A percentile compares a stretch with the other conserved stretches of the same genome.
phyloP scores from a whole-genome alignment of 176 grass and related monocot species.

The sorghum (Sorghum bicolor) region DNA sequence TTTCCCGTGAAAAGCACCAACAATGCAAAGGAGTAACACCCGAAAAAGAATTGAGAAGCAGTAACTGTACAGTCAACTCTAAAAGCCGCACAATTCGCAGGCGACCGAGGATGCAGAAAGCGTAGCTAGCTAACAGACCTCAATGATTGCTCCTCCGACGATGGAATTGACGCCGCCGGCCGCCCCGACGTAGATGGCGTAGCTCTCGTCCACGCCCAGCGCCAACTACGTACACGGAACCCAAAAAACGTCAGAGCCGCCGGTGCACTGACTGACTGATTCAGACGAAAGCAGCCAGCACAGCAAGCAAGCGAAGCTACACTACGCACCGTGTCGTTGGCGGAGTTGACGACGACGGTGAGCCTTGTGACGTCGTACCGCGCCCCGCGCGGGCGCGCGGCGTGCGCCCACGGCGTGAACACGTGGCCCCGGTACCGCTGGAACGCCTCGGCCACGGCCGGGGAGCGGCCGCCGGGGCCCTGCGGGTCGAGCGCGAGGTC shows the following conservation, averaged over 20 bases:
- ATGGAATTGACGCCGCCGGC: conserved; percentile 49
- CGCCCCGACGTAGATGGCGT: conserved; percentile 50
- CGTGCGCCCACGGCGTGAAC: conserved; percentile 66
- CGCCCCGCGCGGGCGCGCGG: background rate
- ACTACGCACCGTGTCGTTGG: conserved; percentile 66
- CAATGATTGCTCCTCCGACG: conserved; percentile 75
- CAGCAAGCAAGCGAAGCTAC: background rate
- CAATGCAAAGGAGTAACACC: background rate
- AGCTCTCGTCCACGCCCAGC: conserved; percentile 91
- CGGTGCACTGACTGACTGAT: background rate
- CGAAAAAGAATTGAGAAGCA: background rate
- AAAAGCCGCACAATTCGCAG: background rate
- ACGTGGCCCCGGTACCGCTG: conserved; percentile 56
- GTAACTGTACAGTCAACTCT: background rate
- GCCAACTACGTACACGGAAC: conserved; percentile 38
- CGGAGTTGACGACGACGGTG: conserved; percentile 70
- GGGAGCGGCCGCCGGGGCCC: conserved; percentile 33
- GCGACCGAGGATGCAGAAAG: background rate
- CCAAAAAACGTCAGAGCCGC: background rate
- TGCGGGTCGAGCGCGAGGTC: conserved; percentile 53
- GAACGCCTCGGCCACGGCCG: conserved; percentile 63
- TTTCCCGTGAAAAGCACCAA: background rate
- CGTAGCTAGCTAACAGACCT: conserved; percentile 40
- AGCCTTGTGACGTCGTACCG: conserved; percentile 53
- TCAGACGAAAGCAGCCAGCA: background rate